phyloP scores from a whole-genome alignment of 306 rosid genomes.

The Citrullus amarus region DNA sequence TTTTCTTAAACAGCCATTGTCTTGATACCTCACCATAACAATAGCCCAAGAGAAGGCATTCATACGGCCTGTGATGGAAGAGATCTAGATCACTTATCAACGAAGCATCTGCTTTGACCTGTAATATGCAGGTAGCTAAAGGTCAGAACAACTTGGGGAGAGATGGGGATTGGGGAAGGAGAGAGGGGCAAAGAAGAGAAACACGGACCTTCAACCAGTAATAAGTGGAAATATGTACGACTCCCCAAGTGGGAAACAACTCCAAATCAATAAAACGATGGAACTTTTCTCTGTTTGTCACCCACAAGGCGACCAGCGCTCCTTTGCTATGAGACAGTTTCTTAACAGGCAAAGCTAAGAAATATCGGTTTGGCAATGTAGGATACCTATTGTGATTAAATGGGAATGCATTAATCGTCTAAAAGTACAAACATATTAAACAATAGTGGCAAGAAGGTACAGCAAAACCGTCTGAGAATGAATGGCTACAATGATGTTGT shows the following conservation, averaged over 20 bases:
- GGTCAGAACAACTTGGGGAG: slow-evolving; percentile 9
- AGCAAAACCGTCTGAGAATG: background rate
- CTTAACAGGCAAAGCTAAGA: slow-evolving; percentile 70
- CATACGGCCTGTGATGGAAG: slow-evolving; percentile 90
- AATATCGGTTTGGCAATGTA: slow-evolving; percentile 69
- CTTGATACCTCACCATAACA: slow-evolving; percentile 43
- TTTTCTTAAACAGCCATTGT: background rate
- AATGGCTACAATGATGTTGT: background rate
- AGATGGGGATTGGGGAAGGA: background rate
- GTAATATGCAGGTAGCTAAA: slow-evolving; percentile 13
- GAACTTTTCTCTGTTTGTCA: slow-evolving; percentile 86
- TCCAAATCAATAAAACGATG: slow-evolving; percentile 69
- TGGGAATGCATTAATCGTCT: background rate
- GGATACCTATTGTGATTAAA: slow-evolving; percentile 49
- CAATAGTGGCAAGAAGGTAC: background rate
- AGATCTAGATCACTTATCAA: slow-evolving; percentile 70
- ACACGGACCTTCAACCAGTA: slow-evolving; percentile 77
- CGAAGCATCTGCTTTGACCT: slow-evolving; percentile 79
- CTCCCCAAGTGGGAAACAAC: slow-evolving; percentile 89
- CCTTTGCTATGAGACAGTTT: slow-evolving; percentile 62
- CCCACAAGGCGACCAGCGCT: slow-evolving; percentile 85
- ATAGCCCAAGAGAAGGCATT: slow-evolving; percentile 69
- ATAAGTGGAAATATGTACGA: slow-evolving; percentile 46
- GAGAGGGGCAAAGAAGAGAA: slow-evolving; percentile 8
- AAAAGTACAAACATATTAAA: background rate